Evolutionary conservation across 805 yeast species (phyloP), one percentile per base, ranked within the genome.

Genomic region (Saccharomyces jurei): DNA sequence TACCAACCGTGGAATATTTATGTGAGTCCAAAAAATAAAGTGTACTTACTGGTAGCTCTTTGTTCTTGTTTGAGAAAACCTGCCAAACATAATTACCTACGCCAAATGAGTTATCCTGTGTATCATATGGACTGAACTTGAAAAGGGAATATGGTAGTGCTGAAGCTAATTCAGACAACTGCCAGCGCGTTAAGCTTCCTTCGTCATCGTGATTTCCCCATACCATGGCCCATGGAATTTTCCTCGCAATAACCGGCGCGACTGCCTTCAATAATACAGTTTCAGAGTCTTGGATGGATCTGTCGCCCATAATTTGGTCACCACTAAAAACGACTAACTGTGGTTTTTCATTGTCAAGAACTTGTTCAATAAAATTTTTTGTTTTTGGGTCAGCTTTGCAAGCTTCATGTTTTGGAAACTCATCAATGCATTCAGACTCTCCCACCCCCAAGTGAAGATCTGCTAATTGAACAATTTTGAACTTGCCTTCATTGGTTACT

Each of bases 121-220:
- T 65, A 48, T 79, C 81, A 27, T 46, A 11, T 1, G 69, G 78
- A 0, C 96, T 92, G 1, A 77, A 58, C 26, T 68, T 63, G 0
- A 89, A 78, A 13, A 85, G 55, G 0, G 88, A 85, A 66, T 77
- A 87, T 0, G 98, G 99, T 50, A 92, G 71, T 0, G 71, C 61
- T 8, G 74, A 59, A 3, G 81, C 75, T 6, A 87, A 63, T 2
- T 74, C 63, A 81, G 90, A 86, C 46, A 89, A 63, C 59, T 83
- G 81, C 53, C 71, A 66, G 44, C 96, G 77, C 14, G 74, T 57
- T 54, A 89, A 61, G 3, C 84, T 78, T 0, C 96, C 92, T 71
- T 91, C 96, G 64, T 86, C 94, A 68, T 94, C 99, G 67, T 94
- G 99, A 68, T 94, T 94, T 0, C 99, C 99, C 74, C 92, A 77